Evolutionary conservation across 495 filamentous ascomycete species (phyloP).

Genomic region (Bacidia gigantensis): DNA sequence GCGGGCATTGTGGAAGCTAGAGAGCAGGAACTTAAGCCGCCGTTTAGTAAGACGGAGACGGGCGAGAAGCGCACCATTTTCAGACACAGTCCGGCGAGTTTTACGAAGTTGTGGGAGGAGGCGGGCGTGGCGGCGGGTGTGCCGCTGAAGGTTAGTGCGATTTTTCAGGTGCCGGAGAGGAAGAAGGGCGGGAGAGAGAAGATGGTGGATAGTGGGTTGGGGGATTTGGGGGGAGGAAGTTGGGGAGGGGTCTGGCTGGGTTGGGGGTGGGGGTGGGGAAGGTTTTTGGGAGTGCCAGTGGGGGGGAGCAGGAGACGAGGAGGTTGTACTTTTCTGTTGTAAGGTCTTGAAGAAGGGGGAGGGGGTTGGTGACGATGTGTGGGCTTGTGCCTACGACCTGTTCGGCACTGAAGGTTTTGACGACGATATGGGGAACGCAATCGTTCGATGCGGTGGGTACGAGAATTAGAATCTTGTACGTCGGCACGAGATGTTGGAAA

Average conservation of each 20-base stretch:
- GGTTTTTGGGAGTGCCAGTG: not conserved
- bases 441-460: too few relatives aligned
- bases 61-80: conserved; percentile 20
- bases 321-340: conserved; percentile 14
- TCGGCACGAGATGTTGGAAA: too few relatives aligned
- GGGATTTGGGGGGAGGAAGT: not conserved
- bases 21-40: conserved; percentile 17
- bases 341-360: conserved; percentile 4
- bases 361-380: not conserved
- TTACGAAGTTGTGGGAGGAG: conserved; percentile 31
- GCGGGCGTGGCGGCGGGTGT: conserved; percentile 28
- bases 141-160: conserved; percentile 12
- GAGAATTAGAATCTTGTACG: too few relatives aligned
- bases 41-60: conserved; percentile 12
- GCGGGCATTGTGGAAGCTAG: conserved; percentile 12
- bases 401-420: too few relatives aligned
- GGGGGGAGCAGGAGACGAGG: conserved; percentile 6
- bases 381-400: too few relatives aligned
- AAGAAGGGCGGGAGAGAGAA: not conserved
- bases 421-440: too few relatives aligned
- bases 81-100: conserved; percentile 28
- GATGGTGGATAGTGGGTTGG: not conserved
- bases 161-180: conserved; percentile 7
- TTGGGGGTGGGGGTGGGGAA: not conserved
- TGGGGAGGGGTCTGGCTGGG: not conserved